Evolutionary conservation across 2,329 filamentous ascomycete genomes (phyloP).

Genomic region (Rasamsonia emersonii): DNA sequence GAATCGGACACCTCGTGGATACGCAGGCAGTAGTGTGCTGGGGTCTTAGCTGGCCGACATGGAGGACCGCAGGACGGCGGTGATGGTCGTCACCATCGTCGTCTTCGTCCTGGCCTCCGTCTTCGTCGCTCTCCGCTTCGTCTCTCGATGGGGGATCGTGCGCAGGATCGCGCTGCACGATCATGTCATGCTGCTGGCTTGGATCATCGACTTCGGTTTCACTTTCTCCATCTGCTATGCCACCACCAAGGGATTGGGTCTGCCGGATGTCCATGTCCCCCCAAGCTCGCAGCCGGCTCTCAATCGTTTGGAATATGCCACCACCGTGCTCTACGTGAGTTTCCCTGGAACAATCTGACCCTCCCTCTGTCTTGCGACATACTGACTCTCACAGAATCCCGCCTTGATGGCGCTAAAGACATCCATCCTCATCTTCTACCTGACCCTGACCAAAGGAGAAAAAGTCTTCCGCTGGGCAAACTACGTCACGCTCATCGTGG

Average conservation of each 20-base stretch:
- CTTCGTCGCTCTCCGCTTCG: slow-evolving; percentile 66
- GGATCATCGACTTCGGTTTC: slow-evolving; percentile 47
- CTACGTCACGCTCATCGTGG: slow-evolving; percentile 66
- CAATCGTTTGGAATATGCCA: slow-evolving; percentile 48
- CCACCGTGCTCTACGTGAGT: slow-evolving; percentile 52
- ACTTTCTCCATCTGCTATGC: slow-evolving; percentile 39
- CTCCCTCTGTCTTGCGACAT: slow-evolving; percentile 5
- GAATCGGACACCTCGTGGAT: not conserved
- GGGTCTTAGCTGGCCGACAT: slow-evolving; percentile 13
- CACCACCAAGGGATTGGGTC: slow-evolving; percentile 34
- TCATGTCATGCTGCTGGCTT: slow-evolving; percentile 70
- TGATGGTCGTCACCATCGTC: slow-evolving; percentile 35
- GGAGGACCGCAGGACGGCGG: slow-evolving; percentile 27
- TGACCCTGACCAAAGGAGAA: slow-evolving; percentile 71
- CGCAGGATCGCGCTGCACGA: slow-evolving; percentile 67
- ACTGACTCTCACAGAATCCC: slow-evolving; percentile 55
- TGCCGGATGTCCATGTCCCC: slow-evolving; percentile 31
- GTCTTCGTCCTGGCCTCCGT: slow-evolving; percentile 58
- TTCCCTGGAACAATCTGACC: slow-evolving; percentile 5
- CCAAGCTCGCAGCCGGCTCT: slow-evolving; percentile 21
- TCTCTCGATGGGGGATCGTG: slow-evolving; percentile 66
- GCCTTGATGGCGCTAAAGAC: slow-evolving; percentile 86
- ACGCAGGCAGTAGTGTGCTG: not conserved
- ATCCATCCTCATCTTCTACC: slow-evolving; percentile 85
- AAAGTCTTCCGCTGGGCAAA: slow-evolving; percentile 71